Percentiles rank a stretch among this genome's conserved stretches.
These are phyloP conservation scores for Eugenia klotzschiana DNA, from an alignment of 441 rosid genomes.

Conservation along the genomic window DNA sequence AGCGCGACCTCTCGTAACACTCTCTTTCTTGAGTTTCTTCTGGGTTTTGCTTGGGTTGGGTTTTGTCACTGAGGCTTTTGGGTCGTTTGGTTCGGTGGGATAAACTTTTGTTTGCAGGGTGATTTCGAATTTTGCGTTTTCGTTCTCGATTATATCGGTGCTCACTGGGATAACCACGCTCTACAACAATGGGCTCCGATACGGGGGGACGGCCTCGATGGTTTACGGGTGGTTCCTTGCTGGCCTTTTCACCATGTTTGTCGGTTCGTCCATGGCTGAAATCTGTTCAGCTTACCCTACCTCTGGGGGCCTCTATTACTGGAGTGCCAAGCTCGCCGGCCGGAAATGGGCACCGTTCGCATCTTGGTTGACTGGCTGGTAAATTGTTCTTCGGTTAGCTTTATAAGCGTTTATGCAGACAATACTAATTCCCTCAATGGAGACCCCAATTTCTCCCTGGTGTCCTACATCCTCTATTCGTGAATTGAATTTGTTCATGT, in stretches of 20 bases:
- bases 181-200: slow-evolving; percentile 60
- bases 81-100: not conserved
- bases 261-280: slow-evolving; percentile 85
- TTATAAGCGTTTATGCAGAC: not conserved
- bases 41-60: not conserved
- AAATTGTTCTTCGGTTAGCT: not conserved
- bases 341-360: slow-evolving; percentile 86
- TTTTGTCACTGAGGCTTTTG: not conserved
- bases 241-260: slow-evolving; percentile 68
- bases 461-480: not conserved
- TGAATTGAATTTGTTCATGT: not conserved
- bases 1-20: slow-evolving; percentile 78
- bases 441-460: not conserved
- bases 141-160: slow-evolving; percentile 82
- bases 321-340: slow-evolving; percentile 97
- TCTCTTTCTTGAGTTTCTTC: not conserved
- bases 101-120: slow-evolving; percentile 29
- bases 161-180: slow-evolving; percentile 80
- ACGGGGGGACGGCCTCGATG: slow-evolving; percentile 66
- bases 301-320: slow-evolving; percentile 87
- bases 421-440: not conserved
- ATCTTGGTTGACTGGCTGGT: slow-evolving; percentile 95
- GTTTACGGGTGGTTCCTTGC: slow-evolving; percentile 85
- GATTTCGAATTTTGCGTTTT: slow-evolving; percentile 82
- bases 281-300: slow-evolving; percentile 91